Evolutionary conservation across 768 basidiomycete genomes (phyloP), one percentile per base, ranked within the genome.

Genomic region (Crepidotus variabilis): DNA sequence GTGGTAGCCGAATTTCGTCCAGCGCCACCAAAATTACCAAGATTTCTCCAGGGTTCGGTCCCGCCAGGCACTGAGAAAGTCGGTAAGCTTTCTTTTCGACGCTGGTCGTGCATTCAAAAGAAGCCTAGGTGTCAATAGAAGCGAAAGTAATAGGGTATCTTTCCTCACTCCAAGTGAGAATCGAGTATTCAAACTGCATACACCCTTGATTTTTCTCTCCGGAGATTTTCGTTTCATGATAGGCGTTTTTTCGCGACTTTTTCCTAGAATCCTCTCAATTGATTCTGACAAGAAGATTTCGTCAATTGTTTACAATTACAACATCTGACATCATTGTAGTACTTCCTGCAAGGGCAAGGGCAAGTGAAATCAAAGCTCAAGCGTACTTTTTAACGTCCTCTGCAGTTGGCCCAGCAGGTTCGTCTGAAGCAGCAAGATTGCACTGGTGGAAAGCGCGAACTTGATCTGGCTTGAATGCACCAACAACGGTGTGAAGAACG

Each of bases 381-480:
- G 84, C 84, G 71, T 81, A 90, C 48, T 72, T 73, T 73, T 74
- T 72, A 47, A 91, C 70, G 64, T 93, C 90, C 58, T 87, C 84
- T n/a, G 72, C 72, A 21, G 74, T 74, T 1, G 91, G 91, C 0
- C 90, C 90, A 21, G 64, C 67, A 0, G 90, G 90, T 48, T 86
- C 85, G 50, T 83, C 82, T 35, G 86, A 87, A 2, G 86, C 88
- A 20, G 92, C 92, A n/a, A 94, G 78, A 67, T 92, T 92, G 73
- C 92, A 93, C 71, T 90, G 88, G 66, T 91, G 89, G 76, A 92
- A 91, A 21, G 83, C 84, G 28, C 90, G 78, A 5, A 90, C 81
- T 68, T 88, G 78, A 45, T 85, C 83, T 32, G 77, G 74, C 56
- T 69, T 77, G 69, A 94, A 92, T 1, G 86, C 83, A 11, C 88